Conservation (phyloP, 2,329 filamentous ascomycete genomes). For the Apiospora koreana region DNA sequence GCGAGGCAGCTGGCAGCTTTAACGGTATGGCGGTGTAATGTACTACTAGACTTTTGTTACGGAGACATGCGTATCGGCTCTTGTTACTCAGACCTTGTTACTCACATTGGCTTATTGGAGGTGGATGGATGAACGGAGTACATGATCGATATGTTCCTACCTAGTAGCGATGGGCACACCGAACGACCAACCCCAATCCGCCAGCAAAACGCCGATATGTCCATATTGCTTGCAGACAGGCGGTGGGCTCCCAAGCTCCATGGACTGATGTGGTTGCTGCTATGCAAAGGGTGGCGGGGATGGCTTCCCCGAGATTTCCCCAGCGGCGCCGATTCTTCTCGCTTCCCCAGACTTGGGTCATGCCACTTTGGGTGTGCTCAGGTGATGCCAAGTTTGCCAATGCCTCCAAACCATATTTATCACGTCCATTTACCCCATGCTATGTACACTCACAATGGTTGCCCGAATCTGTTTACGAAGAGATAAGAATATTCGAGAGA, state of each 20-base stretch:
- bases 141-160: no score
- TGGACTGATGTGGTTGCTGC: background rate
- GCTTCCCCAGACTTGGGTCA: background rate
- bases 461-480: background rate
- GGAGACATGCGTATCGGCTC: no score
- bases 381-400: background rate
- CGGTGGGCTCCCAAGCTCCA: background rate
- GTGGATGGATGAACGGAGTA: no score
- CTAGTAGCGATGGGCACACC: background rate
- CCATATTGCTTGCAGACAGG: background rate
- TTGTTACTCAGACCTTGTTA: no score
- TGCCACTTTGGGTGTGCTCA: background rate
- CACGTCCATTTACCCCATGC: background rate
- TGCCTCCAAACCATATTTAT: background rate
- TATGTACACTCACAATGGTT: background rate
- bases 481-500: background rate
- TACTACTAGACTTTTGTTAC: no score
- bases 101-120: no score
- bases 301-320: conserved; percentile 7
- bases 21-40: no score
- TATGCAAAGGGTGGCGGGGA: background rate
- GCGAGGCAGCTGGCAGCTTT: no score
- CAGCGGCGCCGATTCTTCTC: background rate
- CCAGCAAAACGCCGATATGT: background rate
- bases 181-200: background rate